Base-by-base conservation (phyloP, 2,329 filamentous ascomycete species). In the Alternaria alternata region DNA sequence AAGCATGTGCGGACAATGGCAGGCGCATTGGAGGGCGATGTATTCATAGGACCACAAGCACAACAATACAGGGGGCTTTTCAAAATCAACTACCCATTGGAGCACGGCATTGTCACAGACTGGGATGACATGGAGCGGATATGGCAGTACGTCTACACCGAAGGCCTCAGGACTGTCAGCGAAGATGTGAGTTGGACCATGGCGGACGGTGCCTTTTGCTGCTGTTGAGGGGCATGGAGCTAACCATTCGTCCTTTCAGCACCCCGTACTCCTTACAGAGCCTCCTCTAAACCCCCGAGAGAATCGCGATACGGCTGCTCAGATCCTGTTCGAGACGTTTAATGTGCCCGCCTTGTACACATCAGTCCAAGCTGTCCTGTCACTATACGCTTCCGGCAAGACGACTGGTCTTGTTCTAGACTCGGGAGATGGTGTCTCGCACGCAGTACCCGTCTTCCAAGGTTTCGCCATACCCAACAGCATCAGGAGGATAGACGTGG, bases 41-140 rank as follows among this genome's bases (percentile, higher is more conserved):
- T 96, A 53, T 99, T 99, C 80, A 97, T 99, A 78, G 95, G 95
- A 52, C 90, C 94, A 72, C 90, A 93, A 79, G 94, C 94, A 61
- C 91, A 93, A 71, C 94, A 98, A 76, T 85, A 97, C 74, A 89
- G 94, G 74, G 95, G 95, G 3, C 83, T 99, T 63, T 86, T 99
- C 71, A 99, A 98, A 86, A 97, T 99, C 72, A 87, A 89, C 67
- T 98, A 98, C 78, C 95, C 95, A 44, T 83, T 99, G 56, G 95
- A 98, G 82, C 95, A 99, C 79, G 95, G 95, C 71, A 96, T 99
- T 73, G 95, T 99, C 65, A 99, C 95, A 70, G 93, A 99, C 80
- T 99, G 95, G 95, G 95, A 98, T 77, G 95, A 99, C 77, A 99
- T 99, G 95, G 95, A 99, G 84, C 89, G 93, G 82, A 99, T 99